A percentile compares a stretch with the other conserved stretches of the same genome.
These are phyloP conservation scores for barley (Hordeum vulgare) DNA, from an alignment of 176 grass and related monocot species.

Conservation along the genomic window MorexV3_pseudomolecules_assembly NC_058519.1:192006885-192007384, in stretches of 20 bases:
- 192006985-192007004: background rate
- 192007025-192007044: background rate
- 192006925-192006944: background rate
- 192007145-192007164: background rate
- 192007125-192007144: background rate
- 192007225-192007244: background rate
- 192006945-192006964: background rate
- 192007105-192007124: constrained; percentile 32
- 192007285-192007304: background rate
- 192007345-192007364: no score
- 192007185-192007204: background rate
- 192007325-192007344: background rate
- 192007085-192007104: constrained; percentile 74
- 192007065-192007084: constrained; percentile 92
- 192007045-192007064: constrained; percentile 94
- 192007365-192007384: background rate
- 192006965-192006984: background rate
- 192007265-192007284: background rate
- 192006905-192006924: background rate
- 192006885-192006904: constrained; percentile 15
- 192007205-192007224: background rate
- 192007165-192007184: background rate
- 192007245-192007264: background rate
- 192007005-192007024: background rate
- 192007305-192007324: background rate